phyloP scores from a whole-genome alignment of 2,329 filamentous ascomycete species.

The Paramyrothecium sp. region DNA sequence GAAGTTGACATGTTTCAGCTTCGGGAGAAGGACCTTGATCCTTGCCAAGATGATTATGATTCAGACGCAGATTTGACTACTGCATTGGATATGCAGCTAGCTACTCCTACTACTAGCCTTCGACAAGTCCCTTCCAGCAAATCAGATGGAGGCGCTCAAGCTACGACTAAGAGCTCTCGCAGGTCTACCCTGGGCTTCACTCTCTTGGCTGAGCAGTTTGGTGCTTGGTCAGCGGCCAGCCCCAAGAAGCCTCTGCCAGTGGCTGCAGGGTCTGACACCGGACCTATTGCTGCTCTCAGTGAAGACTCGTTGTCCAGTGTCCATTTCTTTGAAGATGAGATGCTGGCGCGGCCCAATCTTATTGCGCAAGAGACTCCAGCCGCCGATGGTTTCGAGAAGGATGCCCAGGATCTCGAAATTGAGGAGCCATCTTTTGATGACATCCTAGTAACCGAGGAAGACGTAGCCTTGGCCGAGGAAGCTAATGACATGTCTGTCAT shows the following conservation, averaged over 20 bases:
- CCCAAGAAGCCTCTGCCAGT: constrained; percentile 27
- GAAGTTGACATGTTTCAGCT: constrained; percentile 30
- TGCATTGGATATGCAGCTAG: constrained; percentile 27
- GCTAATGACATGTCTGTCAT: constrained; percentile 60
- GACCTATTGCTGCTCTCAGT: neutral
- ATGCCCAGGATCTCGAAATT: constrained; percentile 15
- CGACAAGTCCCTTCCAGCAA: constrained; percentile 18
- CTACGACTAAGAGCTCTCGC: constrained; percentile 15
- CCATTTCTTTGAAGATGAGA: constrained; percentile 62
- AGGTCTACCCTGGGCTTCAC: constrained; percentile 53
- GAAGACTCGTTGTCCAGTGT: constrained; percentile 40
- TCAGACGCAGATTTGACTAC: constrained; percentile 50
- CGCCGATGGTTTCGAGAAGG: constrained; percentile 5
- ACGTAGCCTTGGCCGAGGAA: constrained; percentile 56
- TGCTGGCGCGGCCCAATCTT: constrained; percentile 36
- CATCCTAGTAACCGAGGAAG: constrained; percentile 51
- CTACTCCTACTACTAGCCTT: constrained; percentile 39
- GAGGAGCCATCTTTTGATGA: constrained; percentile 39
- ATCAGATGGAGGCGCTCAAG: constrained; percentile 5
- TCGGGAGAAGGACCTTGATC: constrained; percentile 45
- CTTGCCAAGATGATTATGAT: constrained; percentile 47
- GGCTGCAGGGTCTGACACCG: neutral
- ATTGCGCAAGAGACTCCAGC: neutral
- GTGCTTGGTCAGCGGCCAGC: constrained; percentile 61
- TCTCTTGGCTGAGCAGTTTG: constrained; percentile 60